Evolutionary conservation across 2,329 filamentous ascomycete species (phyloP), one percentile per base, ranked within the genome.

Genomic region (Juglanconis juglandina): DNA sequence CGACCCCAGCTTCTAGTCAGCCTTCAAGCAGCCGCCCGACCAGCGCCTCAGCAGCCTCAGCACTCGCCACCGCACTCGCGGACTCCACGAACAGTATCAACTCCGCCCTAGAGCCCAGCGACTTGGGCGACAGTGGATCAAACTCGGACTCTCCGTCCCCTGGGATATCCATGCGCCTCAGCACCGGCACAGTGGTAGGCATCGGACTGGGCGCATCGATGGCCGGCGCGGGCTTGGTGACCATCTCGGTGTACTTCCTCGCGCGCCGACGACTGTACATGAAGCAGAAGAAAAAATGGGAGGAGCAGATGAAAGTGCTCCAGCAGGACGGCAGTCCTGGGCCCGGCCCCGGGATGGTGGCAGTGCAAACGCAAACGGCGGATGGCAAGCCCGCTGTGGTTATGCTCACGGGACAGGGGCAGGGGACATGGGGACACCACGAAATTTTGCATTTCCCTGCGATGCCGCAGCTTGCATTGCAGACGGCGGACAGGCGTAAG

Each of bases 221-320:
- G 5, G 53, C 58, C 8, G 33, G 41, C 13, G 58, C 58, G 8
- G 58, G 58, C n/a, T 5, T 60, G 24, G 53, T 52, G 14, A 41
- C 58, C 14, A 56, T 60, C 42, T 51, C 53, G 13, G 58, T 60
- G 8, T 60, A 56, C 48, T 30, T 56, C 6, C 33, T 44, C 30
- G 17, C 58, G n/a, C 39, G 58, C 14, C 53, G 53, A 24, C 58
- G 58, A 13, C 49, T 60, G 10, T 56, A 60, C 32, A 60, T 34
- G 37, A 60, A 56, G 58, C 53, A 60, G 13, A 39, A 60, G 53
- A 30, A 56, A 37, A 33, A 10, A 39, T 56, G 58, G 48, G 17
- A 41, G 37, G 58, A 55, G 58, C 47, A 47, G 39, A 39, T 56
- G 39, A 32, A 24, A 17, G 47, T 8, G 9, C 2, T 39, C 17